These are phyloP conservation scores for Phaeosphaeriaceae sp. DNA, from an alignment of 2,329 filamentous ascomycete genomes.

Conservation along the genomic window DNA sequence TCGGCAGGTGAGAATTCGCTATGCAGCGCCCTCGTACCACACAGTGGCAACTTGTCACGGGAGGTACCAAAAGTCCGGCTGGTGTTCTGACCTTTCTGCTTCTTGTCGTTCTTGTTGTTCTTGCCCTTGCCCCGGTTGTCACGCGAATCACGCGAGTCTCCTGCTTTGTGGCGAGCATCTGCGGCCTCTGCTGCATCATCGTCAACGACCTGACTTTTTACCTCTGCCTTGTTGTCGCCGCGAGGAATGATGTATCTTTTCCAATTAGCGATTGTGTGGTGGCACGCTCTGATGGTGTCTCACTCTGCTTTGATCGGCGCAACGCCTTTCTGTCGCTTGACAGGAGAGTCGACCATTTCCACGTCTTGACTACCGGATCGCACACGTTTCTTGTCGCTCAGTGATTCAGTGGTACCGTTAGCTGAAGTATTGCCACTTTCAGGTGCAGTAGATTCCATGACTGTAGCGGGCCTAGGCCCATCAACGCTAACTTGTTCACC, in stretches of 20 bases:
- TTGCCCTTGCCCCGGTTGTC: constrained; percentile 53
- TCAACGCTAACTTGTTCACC: constrained; percentile 11
- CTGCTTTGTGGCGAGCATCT: constrained; percentile 53
- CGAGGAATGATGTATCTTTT: constrained; percentile 44
- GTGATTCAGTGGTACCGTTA: constrained; percentile 33
- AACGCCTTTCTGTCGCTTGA: constrained; percentile 58
- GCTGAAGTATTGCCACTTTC: constrained; percentile 34
- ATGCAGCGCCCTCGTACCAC: constrained; percentile 72
- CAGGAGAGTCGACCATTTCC: constrained; percentile 29
- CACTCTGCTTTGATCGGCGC: constrained; percentile 78
- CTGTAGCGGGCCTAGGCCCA: constrained; percentile 18
- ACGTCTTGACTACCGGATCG: constrained; percentile 43
- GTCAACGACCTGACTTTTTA: constrained; percentile 46
- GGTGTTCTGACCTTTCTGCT: constrained; percentile 80
- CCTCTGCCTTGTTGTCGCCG: constrained; percentile 30
- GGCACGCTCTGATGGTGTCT: constrained; percentile 27
- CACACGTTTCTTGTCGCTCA: constrained; percentile 42
- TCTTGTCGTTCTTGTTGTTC: constrained; percentile 66
- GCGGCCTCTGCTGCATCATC: constrained; percentile 67
- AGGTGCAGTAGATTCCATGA: constrained; percentile 21
- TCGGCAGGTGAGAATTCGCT: constrained; percentile 80
- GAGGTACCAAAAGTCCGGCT: constrained; percentile 81
- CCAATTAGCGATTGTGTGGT: constrained; percentile 26
- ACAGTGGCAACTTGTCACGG: constrained; percentile 78
- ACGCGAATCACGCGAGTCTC: constrained; percentile 41